Evolutionary conservation across 257 asterid genomes (phyloP), one percentile per base, ranked within the genome.

Genomic region (Nicotiana tabacum): DNA sequence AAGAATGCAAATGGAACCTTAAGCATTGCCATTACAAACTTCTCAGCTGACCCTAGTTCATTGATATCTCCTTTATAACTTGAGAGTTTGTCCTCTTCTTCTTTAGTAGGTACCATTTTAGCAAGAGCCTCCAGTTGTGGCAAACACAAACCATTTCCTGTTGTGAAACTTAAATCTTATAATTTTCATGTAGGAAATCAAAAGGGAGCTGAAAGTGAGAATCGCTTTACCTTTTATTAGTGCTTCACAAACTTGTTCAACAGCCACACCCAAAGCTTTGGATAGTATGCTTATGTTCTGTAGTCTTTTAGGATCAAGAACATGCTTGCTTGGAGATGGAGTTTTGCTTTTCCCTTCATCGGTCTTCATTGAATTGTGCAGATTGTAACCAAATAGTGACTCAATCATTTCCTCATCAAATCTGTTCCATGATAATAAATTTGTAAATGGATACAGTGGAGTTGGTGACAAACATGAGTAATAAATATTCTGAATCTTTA

Each of bases 371-470:
- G 93, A 74, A 21, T 86, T 91, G 86, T 94, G 97, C 66, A 94
- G 88, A 86, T 94, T 93, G 91, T 94, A 96, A 80, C 99, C 92
- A 65, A 94, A 96, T 35, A 96, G 97, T 0, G 98, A 92, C 87
- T 96, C 98, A 3, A 96, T 93, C 98, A 93, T 96, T 81, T 93
- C 97, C 91, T 96, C 98, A 55, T 96, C 99, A 77, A 96, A 96
- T 83, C 99, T 96, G 90, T 77, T 69, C 30, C 29, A 86, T 39
- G 2, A 51, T 51, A 61, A 27, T 55, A 48, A 76, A 3, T 7
- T 72, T 85, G 81, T 65, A 78, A 86, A 70, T 46, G 82, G 66
- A 65, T 27, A 53, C 57, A 2, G 16, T 27, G 12, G n/a, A 61
- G 51, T 2, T 48, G 80, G 21, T 0, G 13, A 24, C 9, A 0